Conservation (phyloP, 2,329 filamentous ascomycete genomes). For the Diplodia intermedia region DNA sequence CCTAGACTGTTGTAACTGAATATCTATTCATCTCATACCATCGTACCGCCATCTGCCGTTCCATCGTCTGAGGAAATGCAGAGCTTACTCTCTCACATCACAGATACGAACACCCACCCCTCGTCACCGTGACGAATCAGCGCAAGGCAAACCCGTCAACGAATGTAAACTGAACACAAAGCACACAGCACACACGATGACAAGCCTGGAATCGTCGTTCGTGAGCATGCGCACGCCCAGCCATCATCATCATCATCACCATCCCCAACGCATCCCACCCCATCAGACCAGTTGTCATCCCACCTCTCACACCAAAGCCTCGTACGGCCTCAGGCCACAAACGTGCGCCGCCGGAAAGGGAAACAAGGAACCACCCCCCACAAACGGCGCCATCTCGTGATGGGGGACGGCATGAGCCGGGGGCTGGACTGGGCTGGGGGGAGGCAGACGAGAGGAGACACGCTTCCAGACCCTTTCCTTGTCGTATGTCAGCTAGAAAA, state of each 20-base stretch:
- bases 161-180: not conserved
- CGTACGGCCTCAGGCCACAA: conserved; percentile 8
- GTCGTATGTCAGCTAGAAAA: too few relatives aligned
- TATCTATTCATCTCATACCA: not conserved
- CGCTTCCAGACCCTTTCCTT: too few relatives aligned
- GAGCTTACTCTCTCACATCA: not conserved
- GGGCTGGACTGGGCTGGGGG: too few relatives aligned
- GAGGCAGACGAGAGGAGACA: too few relatives aligned
- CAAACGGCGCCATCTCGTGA: not conserved
- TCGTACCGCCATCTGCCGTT: not conserved
- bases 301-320: conserved; percentile 1
- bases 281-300: conserved; percentile 28
- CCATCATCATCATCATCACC: not conserved
- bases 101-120: not conserved
- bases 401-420: not conserved
- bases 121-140: not conserved
- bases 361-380: not conserved
- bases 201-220: not conserved
- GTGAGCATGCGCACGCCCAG: not conserved
- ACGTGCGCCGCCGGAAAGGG: not conserved
- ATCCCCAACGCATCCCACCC: not conserved
- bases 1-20: conserved; percentile 11
- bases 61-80: not conserved
- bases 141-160: not conserved
- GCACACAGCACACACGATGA: conserved; percentile 1